A percentile compares a stretch with the other conserved stretches of the same genome.
These are phyloP conservation scores for Thermothielavioides terrestris DNA, from an alignment of 495 filamentous ascomycete genomes.

Conservation along the genomic window DNA sequence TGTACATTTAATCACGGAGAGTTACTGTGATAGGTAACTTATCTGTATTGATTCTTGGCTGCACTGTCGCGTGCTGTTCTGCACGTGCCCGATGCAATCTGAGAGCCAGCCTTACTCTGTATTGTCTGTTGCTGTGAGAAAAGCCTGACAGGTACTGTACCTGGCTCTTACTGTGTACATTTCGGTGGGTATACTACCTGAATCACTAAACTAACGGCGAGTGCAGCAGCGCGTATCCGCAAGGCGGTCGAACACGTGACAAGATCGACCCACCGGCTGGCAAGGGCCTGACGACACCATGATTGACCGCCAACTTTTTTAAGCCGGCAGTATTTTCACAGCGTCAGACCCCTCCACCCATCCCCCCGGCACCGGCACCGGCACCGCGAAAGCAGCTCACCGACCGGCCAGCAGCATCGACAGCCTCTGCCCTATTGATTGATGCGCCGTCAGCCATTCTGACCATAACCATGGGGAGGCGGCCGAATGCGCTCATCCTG, in stretches of 20 bases:
- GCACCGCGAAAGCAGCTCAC: conserved; percentile 3
- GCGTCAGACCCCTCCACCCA: conserved; percentile 18
- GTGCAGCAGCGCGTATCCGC: too few species aligned
- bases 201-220: too few species aligned
- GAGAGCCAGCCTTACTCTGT: too few species aligned
- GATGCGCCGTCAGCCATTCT: conserved; percentile 13
- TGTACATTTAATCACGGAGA: too few species aligned
- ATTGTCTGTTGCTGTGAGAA: too few species aligned
- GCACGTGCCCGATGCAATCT: too few species aligned
- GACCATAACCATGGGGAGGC: conserved; percentile 57
- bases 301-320: conserved; percentile 25
- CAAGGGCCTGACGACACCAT: not conserved
- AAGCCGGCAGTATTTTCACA: conserved; percentile 27
- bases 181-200: too few species aligned
- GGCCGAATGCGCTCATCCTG: conserved; percentile 71
- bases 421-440: conserved; percentile 9
- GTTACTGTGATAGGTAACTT: too few species aligned
- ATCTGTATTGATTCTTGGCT: too few species aligned
- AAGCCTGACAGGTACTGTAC: too few species aligned
- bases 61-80: too few species aligned
- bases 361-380: conserved; percentile 3
- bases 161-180: too few species aligned
- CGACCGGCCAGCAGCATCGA: conserved; percentile 1
- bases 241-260: not conserved
- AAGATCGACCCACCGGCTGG: not conserved